Percentiles rank a stretch among this genome's conserved stretches.
Conservation (phyloP, 129 eudicot genomes). For the Chrysanthemum lavandulifolium region DNA sequence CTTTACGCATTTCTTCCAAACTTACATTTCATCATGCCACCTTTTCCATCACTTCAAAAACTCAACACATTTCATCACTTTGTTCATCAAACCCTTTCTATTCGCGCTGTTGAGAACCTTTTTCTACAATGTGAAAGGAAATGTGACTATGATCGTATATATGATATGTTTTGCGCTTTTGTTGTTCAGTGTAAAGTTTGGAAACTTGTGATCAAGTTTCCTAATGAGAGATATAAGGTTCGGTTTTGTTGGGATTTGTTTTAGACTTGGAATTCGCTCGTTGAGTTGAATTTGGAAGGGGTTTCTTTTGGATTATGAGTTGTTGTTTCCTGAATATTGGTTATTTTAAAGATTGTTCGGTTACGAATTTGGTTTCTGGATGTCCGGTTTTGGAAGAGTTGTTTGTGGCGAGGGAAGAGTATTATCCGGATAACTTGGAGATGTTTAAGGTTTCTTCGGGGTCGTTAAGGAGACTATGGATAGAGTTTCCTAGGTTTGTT, state of each 20-base stretch:
- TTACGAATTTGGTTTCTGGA: constrained; percentile 26
- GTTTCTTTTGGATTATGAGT: constrained; percentile 4
- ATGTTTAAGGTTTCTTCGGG: constrained; percentile 7
- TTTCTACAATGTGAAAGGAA: constrained; percentile 10
- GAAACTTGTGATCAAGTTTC: constrained; percentile 20
- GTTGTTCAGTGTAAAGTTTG: constrained; percentile 6
- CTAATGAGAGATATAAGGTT: constrained; percentile 11
- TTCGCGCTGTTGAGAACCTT: constrained; percentile 13
- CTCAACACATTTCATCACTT: constrained; percentile 14
- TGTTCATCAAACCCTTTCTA: constrained; percentile 17
- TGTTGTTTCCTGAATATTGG: constrained; percentile 23
- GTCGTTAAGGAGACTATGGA: constrained; percentile 20
- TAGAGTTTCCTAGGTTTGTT: background rate
- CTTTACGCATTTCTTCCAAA: background rate
- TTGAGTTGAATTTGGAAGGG: constrained; percentile 16
- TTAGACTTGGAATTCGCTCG: constrained; percentile 5
- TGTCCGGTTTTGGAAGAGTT: constrained; percentile 28
- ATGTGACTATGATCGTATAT: constrained; percentile 26
- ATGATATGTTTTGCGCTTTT: background rate
- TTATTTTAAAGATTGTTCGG: background rate
- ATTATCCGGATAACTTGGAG: background rate
- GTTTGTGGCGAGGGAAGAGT: constrained; percentile 25
- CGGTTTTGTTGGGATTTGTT: constrained; percentile 27
- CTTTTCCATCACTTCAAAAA: constrained; percentile 6
- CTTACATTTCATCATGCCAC: background rate